Evolutionary conservation across 306 rosid genomes (phyloP).

Genomic region (Quercus rubra): DNA sequence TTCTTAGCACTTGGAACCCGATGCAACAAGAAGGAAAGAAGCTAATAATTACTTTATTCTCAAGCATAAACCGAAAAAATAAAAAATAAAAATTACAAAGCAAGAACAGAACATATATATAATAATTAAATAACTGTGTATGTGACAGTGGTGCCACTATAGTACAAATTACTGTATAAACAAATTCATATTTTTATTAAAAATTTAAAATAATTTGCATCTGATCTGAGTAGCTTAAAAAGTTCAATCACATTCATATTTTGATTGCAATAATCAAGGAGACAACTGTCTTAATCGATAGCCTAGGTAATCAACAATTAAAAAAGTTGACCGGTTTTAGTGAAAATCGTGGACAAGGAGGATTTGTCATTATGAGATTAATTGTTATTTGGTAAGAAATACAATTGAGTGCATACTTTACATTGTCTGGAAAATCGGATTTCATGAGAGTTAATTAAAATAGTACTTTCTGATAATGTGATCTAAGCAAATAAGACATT

Average conservation of each 20-base stretch:
- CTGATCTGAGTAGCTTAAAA: background rate
- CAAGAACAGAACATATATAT: background rate
- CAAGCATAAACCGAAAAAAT: background rate
- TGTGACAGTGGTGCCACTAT: background rate
- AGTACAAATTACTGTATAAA: background rate
- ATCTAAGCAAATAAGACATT: background rate
- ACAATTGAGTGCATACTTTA: background rate
- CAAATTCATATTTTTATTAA: background rate
- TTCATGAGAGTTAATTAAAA: background rate
- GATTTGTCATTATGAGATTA: background rate
- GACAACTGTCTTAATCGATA: background rate
- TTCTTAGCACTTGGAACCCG: background rate
- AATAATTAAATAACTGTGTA: background rate
- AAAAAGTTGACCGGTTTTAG: background rate
- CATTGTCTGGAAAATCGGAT: background rate
- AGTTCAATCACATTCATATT: background rate
- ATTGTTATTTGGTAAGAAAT: background rate
- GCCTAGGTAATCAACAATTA: background rate
- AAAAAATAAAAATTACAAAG: background rate
- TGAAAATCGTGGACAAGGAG: background rate
- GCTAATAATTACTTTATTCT: conserved; percentile 14
- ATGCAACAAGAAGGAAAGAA: background rate
- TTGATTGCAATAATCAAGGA: background rate
- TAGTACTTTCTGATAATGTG: background rate
- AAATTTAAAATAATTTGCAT: background rate